These are phyloP conservation scores for Tuber brumale DNA, from an alignment of 495 filamentous ascomycete species.

Conservation along the genomic window DNA sequence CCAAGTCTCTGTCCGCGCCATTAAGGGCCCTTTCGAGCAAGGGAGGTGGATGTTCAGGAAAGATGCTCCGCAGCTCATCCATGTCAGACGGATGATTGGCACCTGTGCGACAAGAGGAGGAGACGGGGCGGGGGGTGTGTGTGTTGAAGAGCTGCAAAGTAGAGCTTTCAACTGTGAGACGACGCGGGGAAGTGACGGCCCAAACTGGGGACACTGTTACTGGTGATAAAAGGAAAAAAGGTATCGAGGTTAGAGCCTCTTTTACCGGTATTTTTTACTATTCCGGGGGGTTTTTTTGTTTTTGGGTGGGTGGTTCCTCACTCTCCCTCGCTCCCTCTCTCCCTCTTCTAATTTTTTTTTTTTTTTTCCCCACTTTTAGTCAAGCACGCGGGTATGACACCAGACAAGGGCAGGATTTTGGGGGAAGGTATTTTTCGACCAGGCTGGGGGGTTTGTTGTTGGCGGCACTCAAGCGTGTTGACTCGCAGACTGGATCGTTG, in stretches of 20 bases:
- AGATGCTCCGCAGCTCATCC: conserved; percentile 31
- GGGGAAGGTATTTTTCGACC: conserved; percentile 6
- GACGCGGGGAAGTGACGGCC: conserved; percentile 8
- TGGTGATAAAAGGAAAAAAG: conserved; percentile 5
- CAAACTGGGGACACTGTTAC: conserved; percentile 6
- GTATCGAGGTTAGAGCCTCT: conserved; percentile 5
- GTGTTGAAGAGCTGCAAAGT: conserved; percentile 14
- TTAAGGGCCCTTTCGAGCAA: conserved; percentile 22
- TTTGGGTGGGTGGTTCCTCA: neutral
- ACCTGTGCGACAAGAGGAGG: conserved; percentile 12
- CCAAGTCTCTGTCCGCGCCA: conserved; percentile 21
- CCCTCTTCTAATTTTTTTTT: neutral
- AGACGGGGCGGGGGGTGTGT: neutral
- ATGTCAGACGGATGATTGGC: conserved; percentile 15
- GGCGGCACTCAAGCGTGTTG: neutral
- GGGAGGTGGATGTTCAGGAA: conserved; percentile 16
- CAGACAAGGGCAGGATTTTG: conserved; percentile 11
- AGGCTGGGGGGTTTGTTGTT: conserved; percentile 1
- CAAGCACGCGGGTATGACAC: neutral
- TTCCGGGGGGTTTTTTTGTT: neutral
- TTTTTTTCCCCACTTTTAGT: conserved; percentile 2
- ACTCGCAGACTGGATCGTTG: conserved; percentile 3
- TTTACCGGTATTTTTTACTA: conserved; percentile 8
- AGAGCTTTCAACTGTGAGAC: conserved; percentile 18
- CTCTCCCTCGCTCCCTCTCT: neutral